Conservation (phyloP, 257 asterid species). For the Nicotiana knightiana region DNA sequence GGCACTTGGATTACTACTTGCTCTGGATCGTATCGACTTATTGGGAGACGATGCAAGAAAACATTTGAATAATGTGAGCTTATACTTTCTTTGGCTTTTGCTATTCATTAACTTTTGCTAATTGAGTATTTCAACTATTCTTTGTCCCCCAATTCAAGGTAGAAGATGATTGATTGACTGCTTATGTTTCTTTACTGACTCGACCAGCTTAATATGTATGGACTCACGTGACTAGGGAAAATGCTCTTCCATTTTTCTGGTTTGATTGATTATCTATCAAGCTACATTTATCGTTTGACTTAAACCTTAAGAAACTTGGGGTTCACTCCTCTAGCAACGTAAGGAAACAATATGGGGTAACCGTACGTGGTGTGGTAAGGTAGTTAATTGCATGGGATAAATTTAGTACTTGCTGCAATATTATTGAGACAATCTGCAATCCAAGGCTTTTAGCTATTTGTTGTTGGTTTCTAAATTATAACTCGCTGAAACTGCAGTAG, state of each 20-base stretch:
- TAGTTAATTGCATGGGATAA: not conserved
- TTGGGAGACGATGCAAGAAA: conserved; percentile 76
- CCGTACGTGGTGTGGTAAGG: not conserved
- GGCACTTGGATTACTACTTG: conserved; percentile 70
- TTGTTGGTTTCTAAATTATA: not conserved
- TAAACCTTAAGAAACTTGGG: not conserved
- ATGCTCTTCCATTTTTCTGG: no score
- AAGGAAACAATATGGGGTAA: not conserved
- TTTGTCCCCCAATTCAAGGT: not conserved
- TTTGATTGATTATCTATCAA: no score
- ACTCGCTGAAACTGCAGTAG: not conserved
- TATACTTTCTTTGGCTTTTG: not conserved
- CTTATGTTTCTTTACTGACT: not conserved
- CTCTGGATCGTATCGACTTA: conserved; percentile 43
- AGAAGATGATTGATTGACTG: not conserved
- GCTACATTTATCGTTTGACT: not conserved
- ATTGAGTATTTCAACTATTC: not conserved
- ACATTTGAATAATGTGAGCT: conserved; percentile 67
- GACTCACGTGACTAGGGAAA: no score
- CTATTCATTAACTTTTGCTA: not conserved
- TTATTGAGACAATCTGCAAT: not conserved
- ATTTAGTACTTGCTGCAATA: not conserved
- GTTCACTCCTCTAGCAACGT: not conserved
- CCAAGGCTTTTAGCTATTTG: not conserved
- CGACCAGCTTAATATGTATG: no score